Conservation (phyloP, 371 early-diverging fungal species). For the Chytridium lagenaria region DNA sequence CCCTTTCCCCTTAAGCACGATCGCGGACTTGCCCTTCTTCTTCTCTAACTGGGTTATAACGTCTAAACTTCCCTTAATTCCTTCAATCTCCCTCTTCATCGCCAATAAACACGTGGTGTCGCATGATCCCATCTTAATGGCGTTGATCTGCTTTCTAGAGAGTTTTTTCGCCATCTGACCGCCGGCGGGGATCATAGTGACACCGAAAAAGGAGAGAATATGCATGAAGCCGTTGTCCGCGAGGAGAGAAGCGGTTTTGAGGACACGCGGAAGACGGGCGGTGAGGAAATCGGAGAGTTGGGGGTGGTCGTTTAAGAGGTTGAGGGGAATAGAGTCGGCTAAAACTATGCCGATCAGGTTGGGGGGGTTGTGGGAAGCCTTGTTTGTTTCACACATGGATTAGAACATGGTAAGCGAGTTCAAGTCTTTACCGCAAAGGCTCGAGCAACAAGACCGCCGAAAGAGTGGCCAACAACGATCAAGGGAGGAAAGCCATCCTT, state of each 20-base stretch:
- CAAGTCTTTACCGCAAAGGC: conserved; percentile 9
- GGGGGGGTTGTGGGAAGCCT: conserved; percentile 9
- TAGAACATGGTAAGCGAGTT: no score
- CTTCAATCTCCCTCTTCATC: conserved; percentile 3
- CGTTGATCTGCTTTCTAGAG: background rate
- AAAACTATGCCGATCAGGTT: conserved; percentile 10
- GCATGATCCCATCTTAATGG: background rate
- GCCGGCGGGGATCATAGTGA: background rate
- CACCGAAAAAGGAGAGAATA: conserved; percentile 2
- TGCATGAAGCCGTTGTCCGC: conserved; percentile 4
- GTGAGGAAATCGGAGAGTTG: conserved; percentile 2
- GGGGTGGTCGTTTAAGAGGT: background rate
- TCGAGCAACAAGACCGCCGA: conserved; percentile 3
- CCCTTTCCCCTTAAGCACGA: background rate
- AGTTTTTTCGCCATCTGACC: background rate
- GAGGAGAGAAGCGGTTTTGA: background rate
- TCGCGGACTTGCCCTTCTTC: no score
- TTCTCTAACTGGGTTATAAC: background rate
- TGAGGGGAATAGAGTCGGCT: background rate
- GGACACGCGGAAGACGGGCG: conserved; percentile 5
- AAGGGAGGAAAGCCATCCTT: conserved; percentile 5
- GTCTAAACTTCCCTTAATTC: background rate
- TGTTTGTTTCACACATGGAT: background rate
- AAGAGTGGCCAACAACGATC: conserved; percentile 13
- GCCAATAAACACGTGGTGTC: background rate